Evolutionary conservation across 495 filamentous ascomycete species (phyloP).

Genomic region (Penicillium pancosmium): DNA sequence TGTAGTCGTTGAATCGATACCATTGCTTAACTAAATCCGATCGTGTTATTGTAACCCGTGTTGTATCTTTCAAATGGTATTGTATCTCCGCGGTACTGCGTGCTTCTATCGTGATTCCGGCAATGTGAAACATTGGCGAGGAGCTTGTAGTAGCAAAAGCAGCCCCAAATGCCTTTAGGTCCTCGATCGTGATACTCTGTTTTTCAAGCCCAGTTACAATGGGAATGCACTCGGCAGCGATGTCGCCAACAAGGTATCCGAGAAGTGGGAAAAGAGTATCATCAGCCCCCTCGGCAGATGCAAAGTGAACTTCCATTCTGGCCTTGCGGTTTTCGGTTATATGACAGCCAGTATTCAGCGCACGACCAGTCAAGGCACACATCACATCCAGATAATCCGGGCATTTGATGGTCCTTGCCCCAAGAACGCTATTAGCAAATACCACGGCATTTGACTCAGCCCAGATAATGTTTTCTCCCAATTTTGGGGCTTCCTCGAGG

Average conservation of each 20-base stretch:
- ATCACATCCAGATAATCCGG: conserved; percentile 36
- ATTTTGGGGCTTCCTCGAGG: conserved; percentile 25
- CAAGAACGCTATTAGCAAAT: conserved; percentile 37
- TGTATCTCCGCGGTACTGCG: conserved; percentile 1
- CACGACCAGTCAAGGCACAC: conserved; percentile 35
- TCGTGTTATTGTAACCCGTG: conserved; percentile 1
- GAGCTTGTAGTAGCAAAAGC: conserved; percentile 35
- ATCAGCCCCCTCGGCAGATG: conserved; percentile 9
- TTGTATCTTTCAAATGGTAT: neutral
- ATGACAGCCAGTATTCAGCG: conserved; percentile 23
- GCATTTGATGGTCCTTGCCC: conserved; percentile 35
- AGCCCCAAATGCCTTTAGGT: conserved; percentile 38
- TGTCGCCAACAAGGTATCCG: conserved; percentile 28
- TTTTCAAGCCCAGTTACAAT: conserved; percentile 29
- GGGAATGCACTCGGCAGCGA: conserved; percentile 25
- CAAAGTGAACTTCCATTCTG: conserved; percentile 10
- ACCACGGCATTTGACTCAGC: conserved; percentile 40
- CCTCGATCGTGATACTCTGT: conserved; percentile 6
- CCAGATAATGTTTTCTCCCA: conserved; percentile 32
- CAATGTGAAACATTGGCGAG: conserved; percentile 39
- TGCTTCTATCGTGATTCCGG: conserved; percentile 29
- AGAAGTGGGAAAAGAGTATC: conserved; percentile 33
- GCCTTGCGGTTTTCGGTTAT: conserved; percentile 18
- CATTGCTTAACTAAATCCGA: conserved; percentile 16
- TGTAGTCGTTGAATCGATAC: conserved; percentile 18